These are phyloP conservation scores for Aspergillus jensenii DNA, from an alignment of 2,329 filamentous ascomycete genomes.

Conservation along the genomic window DNA sequence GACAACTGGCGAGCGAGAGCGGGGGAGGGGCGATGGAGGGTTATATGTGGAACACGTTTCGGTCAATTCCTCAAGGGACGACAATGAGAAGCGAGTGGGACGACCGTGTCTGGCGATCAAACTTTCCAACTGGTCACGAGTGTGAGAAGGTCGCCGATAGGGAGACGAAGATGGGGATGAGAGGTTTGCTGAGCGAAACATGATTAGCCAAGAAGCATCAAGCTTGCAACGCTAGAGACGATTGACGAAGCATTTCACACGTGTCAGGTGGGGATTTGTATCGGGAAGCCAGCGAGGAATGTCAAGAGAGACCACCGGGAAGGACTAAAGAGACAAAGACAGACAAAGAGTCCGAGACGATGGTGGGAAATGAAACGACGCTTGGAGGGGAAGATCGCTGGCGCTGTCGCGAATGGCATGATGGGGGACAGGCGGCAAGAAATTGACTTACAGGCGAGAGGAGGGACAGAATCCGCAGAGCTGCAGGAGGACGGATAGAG, in stretches of 20 bases:
- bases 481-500: slow-evolving; percentile 35
- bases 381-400: background rate
- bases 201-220: slow-evolving; percentile 25
- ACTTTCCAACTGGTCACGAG: slow-evolving; percentile 37
- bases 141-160: slow-evolving; percentile 25
- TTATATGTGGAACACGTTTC: slow-evolving; percentile 38
- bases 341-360: slow-evolving; percentile 1
- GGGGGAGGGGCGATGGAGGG: slow-evolving; percentile 28
- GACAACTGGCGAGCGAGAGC: slow-evolving; percentile 24
- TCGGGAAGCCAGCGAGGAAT: background rate
- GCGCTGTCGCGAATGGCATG: background rate
- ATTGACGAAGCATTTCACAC: slow-evolving; percentile 28
- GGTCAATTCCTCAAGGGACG: slow-evolving; percentile 38
- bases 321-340: background rate
- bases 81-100: slow-evolving; percentile 39
- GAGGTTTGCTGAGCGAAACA: slow-evolving; percentile 24
- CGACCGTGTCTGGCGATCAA: slow-evolving; percentile 39
- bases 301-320: background rate
- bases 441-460: slow-evolving; percentile 16
- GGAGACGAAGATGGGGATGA: slow-evolving; percentile 24
- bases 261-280: slow-evolving; percentile 26
- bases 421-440: background rate
- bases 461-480: slow-evolving; percentile 22
- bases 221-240: slow-evolving; percentile 11
- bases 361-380: background rate